phyloP scores from a whole-genome alignment of 164 flowering plant genomes.

The Piper betle region DNA sequence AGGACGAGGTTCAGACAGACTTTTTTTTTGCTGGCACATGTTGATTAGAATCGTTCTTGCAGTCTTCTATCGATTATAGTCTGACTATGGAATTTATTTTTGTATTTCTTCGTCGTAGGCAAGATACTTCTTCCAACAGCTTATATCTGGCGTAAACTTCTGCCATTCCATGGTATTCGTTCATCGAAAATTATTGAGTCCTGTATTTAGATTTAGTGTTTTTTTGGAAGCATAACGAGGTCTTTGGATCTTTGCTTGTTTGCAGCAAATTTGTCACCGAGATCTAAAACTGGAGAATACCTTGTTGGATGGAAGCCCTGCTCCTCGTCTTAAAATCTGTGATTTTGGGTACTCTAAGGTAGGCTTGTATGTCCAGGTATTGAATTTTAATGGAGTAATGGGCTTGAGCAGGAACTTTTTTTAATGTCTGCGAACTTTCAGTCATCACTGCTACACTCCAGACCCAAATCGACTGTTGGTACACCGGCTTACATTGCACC shows the following conservation, averaged over 20 bases:
- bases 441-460: conserved; percentile 80
- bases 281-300: conserved; percentile 88
- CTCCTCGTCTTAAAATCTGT: conserved; percentile 82
- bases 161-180: conserved; percentile 68
- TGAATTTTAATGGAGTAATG: neutral
- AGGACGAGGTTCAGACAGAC: conserved; percentile 42
- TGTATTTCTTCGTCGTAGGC: conserved; percentile 36
- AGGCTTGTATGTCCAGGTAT: neutral
- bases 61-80: neutral
- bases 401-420: too few relatives aligned
- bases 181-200: neutral
- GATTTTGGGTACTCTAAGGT: conserved; percentile 94
- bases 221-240: neutral
- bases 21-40: neutral
- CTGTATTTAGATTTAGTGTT: too few relatives aligned
- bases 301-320: conserved; percentile 72
- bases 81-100: neutral
- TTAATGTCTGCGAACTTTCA: conserved; percentile 7
- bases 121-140: conserved; percentile 86
- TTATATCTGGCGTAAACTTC: conserved; percentile 75
- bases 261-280: conserved; percentile 91
- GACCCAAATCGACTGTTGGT: conserved; percentile 88
- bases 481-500: conserved; percentile 86
- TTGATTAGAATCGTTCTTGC: neutral
- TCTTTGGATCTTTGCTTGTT: neutral